A percentile compares a stretch with the other conserved stretches of the same genome.
Evolutionary conservation across 2,329 filamentous ascomycete genomes (phyloP).

Genomic region (Beauveria varroae): DNA sequence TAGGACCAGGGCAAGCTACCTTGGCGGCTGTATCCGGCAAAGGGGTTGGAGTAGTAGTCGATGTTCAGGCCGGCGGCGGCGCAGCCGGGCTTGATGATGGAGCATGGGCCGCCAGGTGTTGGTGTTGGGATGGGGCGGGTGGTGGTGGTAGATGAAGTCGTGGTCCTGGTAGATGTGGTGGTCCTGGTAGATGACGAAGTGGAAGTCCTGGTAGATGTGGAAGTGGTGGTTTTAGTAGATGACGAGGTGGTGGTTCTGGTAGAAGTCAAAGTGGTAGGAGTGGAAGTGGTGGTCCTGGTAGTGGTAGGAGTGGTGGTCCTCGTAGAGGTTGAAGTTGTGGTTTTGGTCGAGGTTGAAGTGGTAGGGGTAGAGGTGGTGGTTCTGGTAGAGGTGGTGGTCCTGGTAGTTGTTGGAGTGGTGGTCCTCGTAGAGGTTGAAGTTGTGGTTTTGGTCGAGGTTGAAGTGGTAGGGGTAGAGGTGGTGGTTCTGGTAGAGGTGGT

Average conservation of each 20-base stretch:
- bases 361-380: not conserved
- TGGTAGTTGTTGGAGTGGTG: too few relatives aligned
- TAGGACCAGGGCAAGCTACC: conserved; percentile 15
- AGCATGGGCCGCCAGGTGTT: conserved; percentile 1
- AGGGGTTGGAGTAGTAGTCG: conserved; percentile 17
- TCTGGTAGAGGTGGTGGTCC: too few relatives aligned
- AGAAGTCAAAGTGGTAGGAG: too few relatives aligned
- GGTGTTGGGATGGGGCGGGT: not conserved
- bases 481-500: too few relatives aligned
- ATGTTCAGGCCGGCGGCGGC: conserved; percentile 11
- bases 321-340: not conserved
- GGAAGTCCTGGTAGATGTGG: not conserved
- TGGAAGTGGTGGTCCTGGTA: too few relatives aligned
- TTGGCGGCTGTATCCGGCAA: conserved; percentile 16
- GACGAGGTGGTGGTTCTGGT: not conserved
- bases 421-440: too few relatives aligned
- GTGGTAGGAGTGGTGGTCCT: not conserved
- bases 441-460: not conserved
- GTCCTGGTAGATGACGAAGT: not conserved
- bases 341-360: not conserved
- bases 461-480: not conserved
- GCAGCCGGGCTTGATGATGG: not conserved
- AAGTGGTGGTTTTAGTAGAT: not conserved
- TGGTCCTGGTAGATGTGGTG: not conserved
- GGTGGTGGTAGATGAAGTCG: not conserved